Evolutionary conservation across 2,329 filamentous ascomycete genomes (phyloP).

Genomic region (Fusarium nanum): DNA sequence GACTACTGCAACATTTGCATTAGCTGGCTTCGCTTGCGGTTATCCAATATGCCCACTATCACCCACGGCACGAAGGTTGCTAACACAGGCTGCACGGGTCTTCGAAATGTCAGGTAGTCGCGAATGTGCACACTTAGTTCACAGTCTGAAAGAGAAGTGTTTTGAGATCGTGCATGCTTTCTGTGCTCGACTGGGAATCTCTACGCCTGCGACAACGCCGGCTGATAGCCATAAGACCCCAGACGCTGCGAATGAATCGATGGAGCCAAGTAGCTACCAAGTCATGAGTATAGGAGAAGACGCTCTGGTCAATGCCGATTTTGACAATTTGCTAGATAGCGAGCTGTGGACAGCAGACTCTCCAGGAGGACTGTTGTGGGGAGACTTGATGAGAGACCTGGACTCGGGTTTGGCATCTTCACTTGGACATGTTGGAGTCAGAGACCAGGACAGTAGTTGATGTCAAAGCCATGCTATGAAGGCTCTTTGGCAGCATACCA

Average conservation of each 20-base stretch:
- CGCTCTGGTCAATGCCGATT: not conserved
- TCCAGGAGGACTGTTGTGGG: slow-evolving; percentile 37
- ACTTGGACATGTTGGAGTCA: slow-evolving; percentile 45
- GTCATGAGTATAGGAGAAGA: slow-evolving; percentile 33
- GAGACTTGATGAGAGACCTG: slow-evolving; percentile 39
- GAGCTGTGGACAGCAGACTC: slow-evolving; percentile 32
- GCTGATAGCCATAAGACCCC: not conserved
- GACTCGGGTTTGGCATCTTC: slow-evolving; percentile 34
- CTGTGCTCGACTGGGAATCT: slow-evolving; percentile 36
- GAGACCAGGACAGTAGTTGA: not conserved
- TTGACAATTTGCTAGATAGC: slow-evolving; percentile 9
- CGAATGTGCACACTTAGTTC: slow-evolving; percentile 11
- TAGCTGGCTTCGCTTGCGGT: slow-evolving; percentile 42
- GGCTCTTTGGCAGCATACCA: too few relatives aligned
- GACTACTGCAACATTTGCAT: slow-evolving; percentile 38
- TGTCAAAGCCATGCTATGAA: too few relatives aligned
- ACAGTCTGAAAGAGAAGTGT: slow-evolving; percentile 23
- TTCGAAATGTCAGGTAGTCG: slow-evolving; percentile 22
- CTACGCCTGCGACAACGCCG: slow-evolving; percentile 23
- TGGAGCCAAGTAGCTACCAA: slow-evolving; percentile 2
- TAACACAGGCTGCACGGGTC: slow-evolving; percentile 28
- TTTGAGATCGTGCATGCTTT: slow-evolving; percentile 37
- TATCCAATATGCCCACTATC: slow-evolving; percentile 45
- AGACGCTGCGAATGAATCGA: not conserved
- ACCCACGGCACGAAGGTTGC: slow-evolving; percentile 29